These are phyloP conservation scores for Phytophthora chlamydospora DNA, from an alignment of 352 stramenopile genomes.

Conservation along the genomic window DNA sequence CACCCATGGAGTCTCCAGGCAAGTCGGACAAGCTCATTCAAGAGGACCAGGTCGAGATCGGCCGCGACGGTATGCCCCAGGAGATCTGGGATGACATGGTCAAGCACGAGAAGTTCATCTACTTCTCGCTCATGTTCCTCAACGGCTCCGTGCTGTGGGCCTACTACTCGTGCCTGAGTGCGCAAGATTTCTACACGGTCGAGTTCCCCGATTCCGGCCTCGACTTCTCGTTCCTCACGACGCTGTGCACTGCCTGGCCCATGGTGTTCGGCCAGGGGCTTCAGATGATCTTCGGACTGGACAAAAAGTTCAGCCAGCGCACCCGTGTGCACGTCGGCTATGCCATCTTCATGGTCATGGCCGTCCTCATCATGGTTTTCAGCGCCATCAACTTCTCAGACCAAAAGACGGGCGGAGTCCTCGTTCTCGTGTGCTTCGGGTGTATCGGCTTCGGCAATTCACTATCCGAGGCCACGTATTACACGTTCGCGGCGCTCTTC, in stretches of 20 bases:
- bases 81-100: conserved; percentile 64
- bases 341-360: conserved; percentile 48
- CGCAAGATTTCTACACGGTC: conserved; percentile 59
- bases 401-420: conserved; percentile 43
- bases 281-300: conserved; percentile 61
- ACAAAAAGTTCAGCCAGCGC: conserved; percentile 55
- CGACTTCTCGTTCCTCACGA: conserved; percentile 70
- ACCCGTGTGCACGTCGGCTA: conserved; percentile 53
- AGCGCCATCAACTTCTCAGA: conserved; percentile 45
- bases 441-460: conserved; percentile 57
- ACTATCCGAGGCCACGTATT: conserved; percentile 58
- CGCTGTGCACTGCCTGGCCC: conserved; percentile 57
- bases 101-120: conserved; percentile 52
- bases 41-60: conserved; percentile 26
- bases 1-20: conserved; percentile 27
- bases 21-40: conserved; percentile 50
- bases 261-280: conserved; percentile 53
- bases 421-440: conserved; percentile 58
- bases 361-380: conserved; percentile 60
- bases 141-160: conserved; percentile 71
- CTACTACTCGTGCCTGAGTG: conserved; percentile 72
- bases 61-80: conserved; percentile 48
- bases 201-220: conserved; percentile 53
- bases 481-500: conserved; percentile 62
- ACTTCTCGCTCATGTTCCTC: conserved; percentile 71